Base-by-base conservation (phyloP, 2,329 filamentous ascomycete species). In the Venturiaceae sp. region DNA sequence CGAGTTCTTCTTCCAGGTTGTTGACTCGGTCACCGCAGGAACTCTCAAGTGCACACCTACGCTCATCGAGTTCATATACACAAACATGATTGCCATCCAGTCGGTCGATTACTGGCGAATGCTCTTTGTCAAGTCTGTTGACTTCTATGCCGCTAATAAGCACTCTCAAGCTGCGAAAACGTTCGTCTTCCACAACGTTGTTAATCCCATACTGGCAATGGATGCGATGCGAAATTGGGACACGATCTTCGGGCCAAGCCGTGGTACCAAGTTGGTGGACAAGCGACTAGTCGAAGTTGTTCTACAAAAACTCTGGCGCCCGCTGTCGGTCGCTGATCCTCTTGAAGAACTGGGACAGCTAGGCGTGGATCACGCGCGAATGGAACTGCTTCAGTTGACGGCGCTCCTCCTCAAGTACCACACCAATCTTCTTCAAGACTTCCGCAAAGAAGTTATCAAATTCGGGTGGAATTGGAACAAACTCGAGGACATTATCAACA, bases 391-490 rank as follows among this genome's bases (percentile, higher is more conserved):
- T 50, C 95, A 99, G 70, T 82, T 97, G 47, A 96, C 94, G 5
- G 92, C 94, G 0, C 85, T 99, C 77, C 79, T 99, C 39, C 87
- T 99, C 72, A 99, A 99, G 69, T 95, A 97, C 67, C 90, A 99
- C 67, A 85, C 92, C 66, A 83, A 83, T 33, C 88, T 91, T 57
- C 82, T 99, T 1, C 88, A 95, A 64, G 94, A 97, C 66, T 86
- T 90, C 2, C 85, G 95, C 37, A 99, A 99, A 72, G 94, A 99
- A 63, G 92, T 99, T 62, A 99, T 99, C 68, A 97, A 96, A 73
- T 99, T 97, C 72, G 92, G 91, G 3, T 99, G 94, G 94, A 96
- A 92, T 19, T 97, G 96, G 69, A 99, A 99, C 66, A 85, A 90
- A 26, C 82, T 99, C n/a, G 95, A 99, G 68, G 94, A 99, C 71